phyloP scores from a whole-genome alignment of 2,329 filamentous ascomycete species.

The Cytospora mali region DNA sequence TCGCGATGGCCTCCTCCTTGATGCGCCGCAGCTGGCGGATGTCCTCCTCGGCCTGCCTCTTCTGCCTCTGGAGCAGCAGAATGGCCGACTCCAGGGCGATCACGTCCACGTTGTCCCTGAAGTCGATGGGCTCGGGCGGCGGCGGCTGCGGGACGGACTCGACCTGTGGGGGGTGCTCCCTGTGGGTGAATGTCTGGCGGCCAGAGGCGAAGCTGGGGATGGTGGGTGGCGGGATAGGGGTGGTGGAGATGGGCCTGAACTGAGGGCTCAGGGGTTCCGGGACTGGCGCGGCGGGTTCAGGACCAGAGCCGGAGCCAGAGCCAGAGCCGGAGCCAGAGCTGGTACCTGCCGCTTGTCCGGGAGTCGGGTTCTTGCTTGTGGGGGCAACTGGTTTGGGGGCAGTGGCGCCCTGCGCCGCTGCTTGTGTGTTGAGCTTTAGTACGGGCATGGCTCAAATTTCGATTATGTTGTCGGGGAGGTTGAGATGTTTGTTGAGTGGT shows the following conservation, averaged over 20 bases:
- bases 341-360: slow-evolving; percentile 35
- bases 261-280: slow-evolving; percentile 17
- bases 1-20: slow-evolving; percentile 69
- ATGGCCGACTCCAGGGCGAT: slow-evolving; percentile 86
- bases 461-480: background rate
- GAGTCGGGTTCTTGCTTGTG: slow-evolving; percentile 31
- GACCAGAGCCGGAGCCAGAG: slow-evolving; percentile 31
- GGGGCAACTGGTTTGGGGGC: slow-evolving; percentile 24
- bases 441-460: slow-evolving; percentile 35
- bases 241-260: slow-evolving; percentile 24
- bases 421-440: slow-evolving; percentile 35
- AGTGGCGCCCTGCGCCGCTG: slow-evolving; percentile 31
- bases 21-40: slow-evolving; percentile 69
- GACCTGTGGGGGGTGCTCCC: slow-evolving; percentile 44
- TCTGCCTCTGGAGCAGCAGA: slow-evolving; percentile 83
- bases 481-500: slow-evolving; percentile 6
- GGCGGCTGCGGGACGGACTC: slow-evolving; percentile 43
- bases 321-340: too few species aligned
- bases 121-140: slow-evolving; percentile 56
- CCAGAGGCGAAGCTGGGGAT: slow-evolving; percentile 36
- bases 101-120: slow-evolving; percentile 76
- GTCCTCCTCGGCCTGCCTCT: slow-evolving; percentile 74
- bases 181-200: slow-evolving; percentile 49
- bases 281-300: slow-evolving; percentile 19
- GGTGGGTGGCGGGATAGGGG: slow-evolving; percentile 25